phyloP scores from a whole-genome alignment of 192 early-diverging fungal species.

The Mortierella alpina region DNA sequence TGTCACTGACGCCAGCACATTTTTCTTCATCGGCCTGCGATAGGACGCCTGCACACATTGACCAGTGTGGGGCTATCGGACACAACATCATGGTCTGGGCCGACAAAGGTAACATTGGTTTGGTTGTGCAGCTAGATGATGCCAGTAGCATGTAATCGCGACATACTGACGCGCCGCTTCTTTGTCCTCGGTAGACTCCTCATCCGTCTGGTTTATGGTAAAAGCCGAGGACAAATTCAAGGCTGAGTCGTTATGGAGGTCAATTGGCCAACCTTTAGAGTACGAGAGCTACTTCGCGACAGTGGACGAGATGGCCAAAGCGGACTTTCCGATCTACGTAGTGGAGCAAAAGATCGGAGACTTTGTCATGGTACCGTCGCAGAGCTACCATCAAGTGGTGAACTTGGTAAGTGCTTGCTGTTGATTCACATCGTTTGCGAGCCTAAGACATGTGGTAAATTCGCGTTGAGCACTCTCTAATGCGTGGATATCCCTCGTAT shows the following conservation, averaged over 20 bases:
- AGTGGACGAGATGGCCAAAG: slow-evolving; percentile 25
- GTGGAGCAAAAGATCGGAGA: slow-evolving; percentile 44
- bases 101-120: slow-evolving; percentile 16
- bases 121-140: too few relatives aligned
- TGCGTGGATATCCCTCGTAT: too few relatives aligned
- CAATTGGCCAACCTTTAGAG: slow-evolving; percentile 28
- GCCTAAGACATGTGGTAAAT: neutral
- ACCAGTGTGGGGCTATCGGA: slow-evolving; percentile 50
- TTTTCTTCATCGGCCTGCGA: neutral
- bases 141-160: too few relatives aligned
- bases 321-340: slow-evolving; percentile 39
- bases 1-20: too few relatives aligned
- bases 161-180: too few relatives aligned
- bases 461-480: neutral
- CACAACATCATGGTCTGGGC: slow-evolving; percentile 53
- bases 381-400: slow-evolving; percentile 41
- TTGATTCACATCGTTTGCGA: neutral
- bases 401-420: slow-evolving; percentile 22
- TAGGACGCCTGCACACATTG: slow-evolving; percentile 49
- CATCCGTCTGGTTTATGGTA: slow-evolving; percentile 47
- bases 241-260: slow-evolving; percentile 27
- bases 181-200: slow-evolving; percentile 12
- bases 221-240: slow-evolving; percentile 21
- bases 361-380: slow-evolving; percentile 47
- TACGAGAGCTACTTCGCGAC: slow-evolving; percentile 44